Evolutionary conservation across 441 rosid species (phyloP).

Genomic region (Pelargonium australe): DNA sequence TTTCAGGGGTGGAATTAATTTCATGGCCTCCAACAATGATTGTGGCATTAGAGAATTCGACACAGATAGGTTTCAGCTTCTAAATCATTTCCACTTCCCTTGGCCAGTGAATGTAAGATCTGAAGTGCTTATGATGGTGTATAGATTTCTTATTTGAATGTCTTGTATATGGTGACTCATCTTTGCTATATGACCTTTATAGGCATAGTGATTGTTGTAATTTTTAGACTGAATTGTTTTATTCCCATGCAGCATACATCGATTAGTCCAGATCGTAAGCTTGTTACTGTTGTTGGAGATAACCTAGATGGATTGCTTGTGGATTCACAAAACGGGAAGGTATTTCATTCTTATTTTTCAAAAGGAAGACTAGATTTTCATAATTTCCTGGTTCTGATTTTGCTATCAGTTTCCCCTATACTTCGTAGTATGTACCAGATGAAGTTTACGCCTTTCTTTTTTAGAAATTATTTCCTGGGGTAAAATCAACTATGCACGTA

Average conservation of each 20-base stretch:
- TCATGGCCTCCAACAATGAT: conserved; percentile 32
- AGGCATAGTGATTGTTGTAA: not conserved
- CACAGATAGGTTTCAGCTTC: conserved; percentile 27
- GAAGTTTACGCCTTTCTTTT: no score
- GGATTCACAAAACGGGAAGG: conserved; percentile 37
- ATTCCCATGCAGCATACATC: conserved; percentile 37
- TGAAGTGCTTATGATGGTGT: not conserved
- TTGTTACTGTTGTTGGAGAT: conserved; percentile 34
- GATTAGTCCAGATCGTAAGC: conserved; percentile 30
- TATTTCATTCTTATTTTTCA: conserved; percentile 7
- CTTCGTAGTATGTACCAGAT: not conserved
- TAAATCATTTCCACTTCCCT: conserved; percentile 25
- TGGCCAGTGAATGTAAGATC: conserved; percentile 36
- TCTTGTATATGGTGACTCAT: no score
- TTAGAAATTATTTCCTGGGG: no score
- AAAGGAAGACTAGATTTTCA: not conserved
- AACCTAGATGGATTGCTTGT: conserved; percentile 34
- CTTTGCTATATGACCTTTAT: no score
- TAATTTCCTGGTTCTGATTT: not conserved
- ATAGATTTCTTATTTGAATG: no score
- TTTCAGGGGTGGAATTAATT: conserved; percentile 29
- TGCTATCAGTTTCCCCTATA: not conserved
- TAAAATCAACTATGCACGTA: no score
- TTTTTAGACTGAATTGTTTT: not conserved
- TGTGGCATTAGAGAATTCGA: conserved; percentile 27